Evolutionary conservation across 1,284 basidiomycete species (phyloP), one percentile per base, ranked within the genome.

Genomic region (Exobasidium cylindrosporum): DNA sequence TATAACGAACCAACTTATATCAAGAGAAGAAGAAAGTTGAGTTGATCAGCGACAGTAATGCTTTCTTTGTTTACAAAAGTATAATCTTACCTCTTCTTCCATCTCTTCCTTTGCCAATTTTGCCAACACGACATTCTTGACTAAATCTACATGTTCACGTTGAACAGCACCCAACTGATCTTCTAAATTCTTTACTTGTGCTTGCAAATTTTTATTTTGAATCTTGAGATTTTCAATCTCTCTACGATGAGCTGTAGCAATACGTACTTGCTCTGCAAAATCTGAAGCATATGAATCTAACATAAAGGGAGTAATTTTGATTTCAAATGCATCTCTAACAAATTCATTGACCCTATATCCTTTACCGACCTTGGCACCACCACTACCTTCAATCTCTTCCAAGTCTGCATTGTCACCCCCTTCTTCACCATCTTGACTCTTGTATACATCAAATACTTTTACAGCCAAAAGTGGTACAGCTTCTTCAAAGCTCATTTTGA

Each of bases 81-180:
- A 63, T 10, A 40, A 10, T 7, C 35, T 40, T 17, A 40, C 35
- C 53, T 65, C 74, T 43, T 79, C 76, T 0, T 73, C 77, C 69
- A 77, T 77, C 45, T 79, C 77, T 24, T 79, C 77, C 50, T 77
- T 77, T 23, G 73, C 77, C 24, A 79, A 66, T 40, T 79, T 77
- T 10, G 71, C 64, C 68, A 72, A 68, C 17, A 74, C 73, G 17
- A 74, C 73, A 44, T 70, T 67, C 54, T 78, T 79, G 54, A 78
- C 72, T 49, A 79, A 70, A 3, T 78, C 70, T 52, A 78, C 76
- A 53, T 79, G 77, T 58, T 79, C 77, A 2, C 67, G 58, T 47
- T 70, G 74, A 57, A 77, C 60, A 11, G 62, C 56, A 40, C 63
- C 66, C 40, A 78, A 65, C 35, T 76, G 68, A 30, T 70, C 68